These are phyloP conservation scores for Metschnikowia sp. DNA, from an alignment of 805 yeast species.

Conservation along the genomic window DNA sequence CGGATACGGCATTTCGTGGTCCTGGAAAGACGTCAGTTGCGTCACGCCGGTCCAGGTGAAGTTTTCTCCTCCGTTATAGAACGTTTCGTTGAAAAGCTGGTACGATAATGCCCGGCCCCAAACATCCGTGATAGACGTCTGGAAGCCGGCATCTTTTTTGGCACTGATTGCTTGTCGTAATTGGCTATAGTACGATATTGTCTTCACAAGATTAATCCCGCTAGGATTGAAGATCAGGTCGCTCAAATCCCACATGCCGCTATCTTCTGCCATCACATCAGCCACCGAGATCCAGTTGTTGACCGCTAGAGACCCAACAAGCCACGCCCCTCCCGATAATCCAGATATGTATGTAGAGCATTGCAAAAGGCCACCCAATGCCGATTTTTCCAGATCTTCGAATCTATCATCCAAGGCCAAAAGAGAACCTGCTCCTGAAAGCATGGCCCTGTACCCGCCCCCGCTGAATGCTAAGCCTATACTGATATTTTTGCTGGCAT, in stretches of 20 bases:
- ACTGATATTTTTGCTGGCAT: conserved; percentile 24
- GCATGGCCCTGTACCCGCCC: conserved; percentile 38
- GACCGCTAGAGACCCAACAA: conserved; percentile 25
- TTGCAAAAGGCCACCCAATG: conserved; percentile 18
- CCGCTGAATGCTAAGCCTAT: conserved; percentile 34
- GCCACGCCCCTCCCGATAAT: conserved; percentile 18
- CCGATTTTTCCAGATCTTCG: conserved; percentile 1
- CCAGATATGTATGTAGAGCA: conserved; percentile 15
- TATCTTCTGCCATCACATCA: conserved; percentile 23
- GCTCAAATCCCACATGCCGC: conserved; percentile 63
- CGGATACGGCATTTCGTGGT: conserved; percentile 63
- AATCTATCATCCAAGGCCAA: conserved; percentile 13
- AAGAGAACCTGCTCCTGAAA: conserved; percentile 21
- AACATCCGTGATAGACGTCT: conserved; percentile 16
- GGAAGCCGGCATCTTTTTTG: conserved; percentile 14
- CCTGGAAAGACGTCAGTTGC: conserved; percentile 22
- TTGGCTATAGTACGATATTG: conserved; percentile 25
- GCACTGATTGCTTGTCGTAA: conserved; percentile 11
- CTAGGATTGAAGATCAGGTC: conserved; percentile 59
- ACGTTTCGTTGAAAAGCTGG: conserved; percentile 15
- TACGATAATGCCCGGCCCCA: conserved; percentile 19
- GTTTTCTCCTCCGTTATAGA: conserved; percentile 16
- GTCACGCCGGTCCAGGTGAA: conserved; percentile 26
- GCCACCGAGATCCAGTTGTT: conserved; percentile 36
- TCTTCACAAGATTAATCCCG: conserved; percentile 54